phyloP scores from a whole-genome alignment of 2,329 filamentous ascomycete genomes.

The Talaromyces sp. region DNA sequence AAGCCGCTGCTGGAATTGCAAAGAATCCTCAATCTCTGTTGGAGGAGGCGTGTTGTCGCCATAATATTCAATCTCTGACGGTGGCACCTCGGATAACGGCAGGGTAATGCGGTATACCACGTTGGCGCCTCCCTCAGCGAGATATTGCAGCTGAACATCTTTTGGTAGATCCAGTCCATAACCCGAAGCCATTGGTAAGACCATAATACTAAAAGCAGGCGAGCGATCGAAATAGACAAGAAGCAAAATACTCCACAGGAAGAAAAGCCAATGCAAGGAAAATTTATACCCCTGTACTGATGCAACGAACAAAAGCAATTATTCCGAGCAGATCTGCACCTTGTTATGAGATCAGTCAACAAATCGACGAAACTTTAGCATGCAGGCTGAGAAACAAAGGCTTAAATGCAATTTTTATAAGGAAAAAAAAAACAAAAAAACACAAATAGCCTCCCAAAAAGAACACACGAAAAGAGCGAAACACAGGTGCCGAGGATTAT shows the following conservation, averaged over 20 bases:
- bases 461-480: neutral
- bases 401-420: neutral
- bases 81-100: conserved; percentile 8
- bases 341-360: neutral
- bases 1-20: conserved; percentile 10
- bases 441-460: neutral
- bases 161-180: conserved; percentile 30
- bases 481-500: neutral
- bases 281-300: neutral
- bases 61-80: conserved; percentile 23
- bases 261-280: neutral
- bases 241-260: neutral
- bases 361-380: neutral
- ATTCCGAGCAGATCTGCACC: neutral
- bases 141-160: conserved; percentile 38
- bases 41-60: conserved; percentile 14
- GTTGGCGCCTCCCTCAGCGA: conserved; percentile 72
- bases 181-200: conserved; percentile 29
- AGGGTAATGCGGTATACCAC: conserved; percentile 62
- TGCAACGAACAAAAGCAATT: neutral
- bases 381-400: neutral
- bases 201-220: neutral
- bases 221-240: neutral
- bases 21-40: conserved; percentile 14
- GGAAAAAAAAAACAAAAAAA: neutral